A percentile compares a stretch with the other conserved stretches of the same genome.
phyloP scores from a whole-genome alignment of 1,284 basidiomycete species.

The Volvariella surrecta region DNA sequence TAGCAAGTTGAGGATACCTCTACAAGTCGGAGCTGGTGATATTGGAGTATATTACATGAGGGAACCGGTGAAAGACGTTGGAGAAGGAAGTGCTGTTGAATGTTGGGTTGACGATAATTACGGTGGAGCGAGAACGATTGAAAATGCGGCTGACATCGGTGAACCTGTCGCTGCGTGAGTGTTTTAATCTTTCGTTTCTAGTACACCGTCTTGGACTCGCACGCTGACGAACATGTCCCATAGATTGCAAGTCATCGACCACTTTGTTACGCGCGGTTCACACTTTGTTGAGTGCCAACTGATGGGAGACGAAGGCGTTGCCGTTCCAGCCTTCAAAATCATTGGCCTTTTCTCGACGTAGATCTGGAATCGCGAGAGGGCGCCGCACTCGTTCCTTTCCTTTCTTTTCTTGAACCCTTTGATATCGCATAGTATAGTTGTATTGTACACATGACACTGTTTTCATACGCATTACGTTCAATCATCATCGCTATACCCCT shows the following conservation, averaged over 20 bases:
- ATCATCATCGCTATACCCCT: no score
- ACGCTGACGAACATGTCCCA: slow-evolving; percentile 8
- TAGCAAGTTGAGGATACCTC: slow-evolving; percentile 68
- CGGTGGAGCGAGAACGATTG: slow-evolving; percentile 48
- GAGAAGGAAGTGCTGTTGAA: slow-evolving; percentile 56
- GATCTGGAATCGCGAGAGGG: no score
- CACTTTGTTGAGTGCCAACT: slow-evolving; percentile 84
- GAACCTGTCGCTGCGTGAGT: slow-evolving; percentile 50
- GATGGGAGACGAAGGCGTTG: slow-evolving; percentile 71
- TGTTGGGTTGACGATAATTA: slow-evolving; percentile 88
- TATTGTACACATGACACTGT: no score
- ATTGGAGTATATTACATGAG: slow-evolving; percentile 72
- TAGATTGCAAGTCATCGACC: slow-evolving; percentile 75
- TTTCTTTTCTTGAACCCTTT: no score
- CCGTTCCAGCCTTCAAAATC: slow-evolving; percentile 74
- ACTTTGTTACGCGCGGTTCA: slow-evolving; percentile 63
- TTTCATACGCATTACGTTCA: no score
- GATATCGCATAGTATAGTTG: no score
- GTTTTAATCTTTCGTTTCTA: slow-evolving; percentile 9
- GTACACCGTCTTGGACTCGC: slow-evolving; percentile 1
- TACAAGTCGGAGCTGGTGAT: slow-evolving; percentile 70
- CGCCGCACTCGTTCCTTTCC: no score
- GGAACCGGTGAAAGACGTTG: slow-evolving; percentile 46
- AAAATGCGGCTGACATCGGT: slow-evolving; percentile 49
- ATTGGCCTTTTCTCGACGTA: slow-evolving; percentile 75